Percentiles rank a stretch among this genome's conserved stretches.
Evolutionary conservation across 768 basidiomycete species (phyloP).

Genomic region (Mycena olivaceomarginata): DNA sequence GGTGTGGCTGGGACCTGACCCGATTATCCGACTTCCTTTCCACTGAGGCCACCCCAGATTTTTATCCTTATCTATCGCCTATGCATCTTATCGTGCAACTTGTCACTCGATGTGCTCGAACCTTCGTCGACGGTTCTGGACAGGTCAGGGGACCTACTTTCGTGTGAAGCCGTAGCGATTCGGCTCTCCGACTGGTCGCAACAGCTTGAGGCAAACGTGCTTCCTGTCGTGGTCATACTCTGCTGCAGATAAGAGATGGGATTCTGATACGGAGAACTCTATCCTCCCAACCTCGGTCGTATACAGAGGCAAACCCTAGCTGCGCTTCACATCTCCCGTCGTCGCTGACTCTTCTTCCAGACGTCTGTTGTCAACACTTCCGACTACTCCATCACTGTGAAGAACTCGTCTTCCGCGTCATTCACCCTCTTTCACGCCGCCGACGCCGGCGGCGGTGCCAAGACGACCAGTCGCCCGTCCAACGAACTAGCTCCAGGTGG

Average conservation of each 20-base stretch:
- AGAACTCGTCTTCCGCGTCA: conserved; percentile 17
- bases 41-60: too few relatives aligned
- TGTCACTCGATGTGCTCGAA: too few relatives aligned
- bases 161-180: too few relatives aligned
- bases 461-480: conserved; percentile 9
- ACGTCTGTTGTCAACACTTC: conserved; percentile 23
- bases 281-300: not conserved
- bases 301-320: conserved; percentile 6
- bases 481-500: conserved; percentile 17
- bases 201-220: too few relatives aligned
- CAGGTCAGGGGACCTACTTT: too few relatives aligned
- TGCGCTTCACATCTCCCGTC: not conserved
- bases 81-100: too few relatives aligned
- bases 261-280: conserved; percentile 1
- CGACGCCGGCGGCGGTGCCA: not conserved
- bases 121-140: too few relatives aligned
- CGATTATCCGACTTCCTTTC: too few relatives aligned
- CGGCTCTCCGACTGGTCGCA: too few relatives aligned
- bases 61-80: too few relatives aligned
- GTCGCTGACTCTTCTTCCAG: conserved; percentile 9
- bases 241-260: conserved; percentile 5
- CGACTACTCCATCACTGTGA: conserved; percentile 27
- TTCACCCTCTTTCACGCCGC: conserved; percentile 26
- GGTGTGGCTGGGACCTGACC: too few relatives aligned
- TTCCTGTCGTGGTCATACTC: not conserved